Evolutionary conservation across 75 land plant species (phyloP), one percentile per base, ranked within the genome.

Genomic region (Pseudotsuga menziesii): DNA sequence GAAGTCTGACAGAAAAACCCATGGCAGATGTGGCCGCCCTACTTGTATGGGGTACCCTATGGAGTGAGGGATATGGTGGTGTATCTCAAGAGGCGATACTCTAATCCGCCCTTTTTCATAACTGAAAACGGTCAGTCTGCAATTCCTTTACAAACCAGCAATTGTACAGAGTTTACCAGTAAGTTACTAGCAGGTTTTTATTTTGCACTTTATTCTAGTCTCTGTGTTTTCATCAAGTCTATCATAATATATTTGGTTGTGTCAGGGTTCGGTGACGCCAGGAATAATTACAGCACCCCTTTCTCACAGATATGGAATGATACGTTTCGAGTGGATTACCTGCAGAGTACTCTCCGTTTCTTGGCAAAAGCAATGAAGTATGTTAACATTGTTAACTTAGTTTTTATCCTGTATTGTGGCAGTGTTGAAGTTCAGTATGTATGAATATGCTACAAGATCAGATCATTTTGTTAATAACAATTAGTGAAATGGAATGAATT

Each of bases 51-150:
- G 3, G 87, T 76, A 44, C 93, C 94, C 61, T 14, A 41, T 7
- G 90, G 93, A 22, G 59, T 92, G 57, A 81, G 81, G 41, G 82
- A 82, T 57, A 78, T 87, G 13, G 70, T 92, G 52, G 72, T 54
- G 4, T 91, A 93, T 75, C 13, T 90, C 36, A 82, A 76, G 67
- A 75, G 79, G 23, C 84, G 89, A 60, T 94, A 90, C 85, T 82
- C 85, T 59, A 92, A 92, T 59, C 81, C 77, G 12, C 81, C 85
- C 20, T 80, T 91, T 57, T 88, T 79, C 76, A 83, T 93, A 4
- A 88, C 90, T 17, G 92, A 93, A 83, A 91, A 89, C 75, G 97
- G 97, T 85, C n/a, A 5, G 41, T 20, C 19, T 29, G 0, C 19
- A 32, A 64, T 64, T 35, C 5, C 19, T 64, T 7, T 17, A 19